These are phyloP conservation scores for Prunus campanulata DNA, from an alignment of 306 rosid species.

Conservation along the genomic window DNA sequence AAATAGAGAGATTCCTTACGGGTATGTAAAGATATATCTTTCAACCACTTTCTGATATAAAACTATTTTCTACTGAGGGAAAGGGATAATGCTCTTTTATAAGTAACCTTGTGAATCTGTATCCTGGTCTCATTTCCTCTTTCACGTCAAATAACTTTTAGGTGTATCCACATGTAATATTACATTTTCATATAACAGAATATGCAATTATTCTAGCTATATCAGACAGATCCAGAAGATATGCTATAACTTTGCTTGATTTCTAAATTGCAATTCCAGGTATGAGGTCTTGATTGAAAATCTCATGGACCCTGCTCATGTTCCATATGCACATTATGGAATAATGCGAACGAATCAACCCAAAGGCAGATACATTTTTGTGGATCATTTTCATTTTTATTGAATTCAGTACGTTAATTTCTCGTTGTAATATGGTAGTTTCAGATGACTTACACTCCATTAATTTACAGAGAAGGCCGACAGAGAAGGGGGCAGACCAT, in stretches of 20 bases:
- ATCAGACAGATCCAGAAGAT: neutral
- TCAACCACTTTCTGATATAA: neutral
- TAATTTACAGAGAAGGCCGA: slow-evolving; percentile 60
- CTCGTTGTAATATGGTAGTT: slow-evolving; percentile 11
- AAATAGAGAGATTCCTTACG: slow-evolving; percentile 74
- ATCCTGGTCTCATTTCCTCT: neutral
- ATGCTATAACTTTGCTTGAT: neutral
- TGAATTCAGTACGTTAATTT: slow-evolving; percentile 2
- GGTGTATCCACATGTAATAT: neutral
- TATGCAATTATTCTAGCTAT: neutral
- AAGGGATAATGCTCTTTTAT: neutral
- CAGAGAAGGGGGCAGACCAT: slow-evolving; percentile 95
- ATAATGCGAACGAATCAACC: slow-evolving; percentile 48
- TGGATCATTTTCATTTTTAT: slow-evolving; percentile 5
- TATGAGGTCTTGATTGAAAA: slow-evolving; percentile 88
- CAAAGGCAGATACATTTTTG: slow-evolving; percentile 40
- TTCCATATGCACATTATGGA: slow-evolving; percentile 80
- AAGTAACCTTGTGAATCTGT: neutral
- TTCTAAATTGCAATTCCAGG: slow-evolving; percentile 45
- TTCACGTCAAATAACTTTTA: neutral
- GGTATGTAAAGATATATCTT: slow-evolving; percentile 39
- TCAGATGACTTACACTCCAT: slow-evolving; percentile 13
- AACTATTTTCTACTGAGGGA: neutral
- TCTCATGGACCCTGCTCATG: slow-evolving; percentile 93
- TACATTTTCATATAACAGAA: neutral